Evolutionary conservation across 2,329 filamentous ascomycete species (phyloP).

Genomic region (Diaporthe capsici): DNA sequence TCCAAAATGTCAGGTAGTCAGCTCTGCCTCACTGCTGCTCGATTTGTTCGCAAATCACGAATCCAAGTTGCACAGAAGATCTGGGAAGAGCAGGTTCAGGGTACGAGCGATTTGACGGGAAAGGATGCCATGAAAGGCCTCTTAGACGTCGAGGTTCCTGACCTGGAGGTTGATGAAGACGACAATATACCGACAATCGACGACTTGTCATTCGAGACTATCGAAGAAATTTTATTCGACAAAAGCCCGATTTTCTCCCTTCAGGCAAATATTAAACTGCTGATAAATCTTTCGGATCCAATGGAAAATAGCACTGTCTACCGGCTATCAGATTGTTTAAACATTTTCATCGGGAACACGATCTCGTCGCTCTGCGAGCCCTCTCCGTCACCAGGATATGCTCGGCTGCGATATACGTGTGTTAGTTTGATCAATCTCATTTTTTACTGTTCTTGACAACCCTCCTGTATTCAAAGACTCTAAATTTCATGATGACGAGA

Average conservation of each 20-base stretch:
- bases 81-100: background rate
- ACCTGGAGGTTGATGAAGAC: background rate
- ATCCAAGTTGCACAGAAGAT: background rate
- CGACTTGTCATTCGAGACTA: background rate
- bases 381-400: background rate
- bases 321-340: background rate
- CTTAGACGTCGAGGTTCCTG: background rate
- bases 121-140: too few species aligned
- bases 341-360: background rate
- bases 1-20: background rate
- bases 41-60: constrained; percentile 14
- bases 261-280: background rate
- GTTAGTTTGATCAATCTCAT: background rate
- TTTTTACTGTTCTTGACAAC: background rate
- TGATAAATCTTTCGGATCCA: background rate
- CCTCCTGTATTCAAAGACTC: background rate
- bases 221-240: constrained; percentile 15
- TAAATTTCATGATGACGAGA: too few species aligned
- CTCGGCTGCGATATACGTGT: constrained; percentile 16
- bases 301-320: background rate
- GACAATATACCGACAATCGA: background rate
- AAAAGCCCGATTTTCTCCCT: constrained; percentile 11
- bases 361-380: background rate
- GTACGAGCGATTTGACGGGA: too few species aligned
- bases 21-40: constrained; percentile 3